Percentiles rank a stretch among this genome's conserved stretches.
These are phyloP conservation scores for Aspergillus terreus DNA, from an alignment of 2,329 filamentous ascomycete species.

Conservation along the genomic window DNA sequence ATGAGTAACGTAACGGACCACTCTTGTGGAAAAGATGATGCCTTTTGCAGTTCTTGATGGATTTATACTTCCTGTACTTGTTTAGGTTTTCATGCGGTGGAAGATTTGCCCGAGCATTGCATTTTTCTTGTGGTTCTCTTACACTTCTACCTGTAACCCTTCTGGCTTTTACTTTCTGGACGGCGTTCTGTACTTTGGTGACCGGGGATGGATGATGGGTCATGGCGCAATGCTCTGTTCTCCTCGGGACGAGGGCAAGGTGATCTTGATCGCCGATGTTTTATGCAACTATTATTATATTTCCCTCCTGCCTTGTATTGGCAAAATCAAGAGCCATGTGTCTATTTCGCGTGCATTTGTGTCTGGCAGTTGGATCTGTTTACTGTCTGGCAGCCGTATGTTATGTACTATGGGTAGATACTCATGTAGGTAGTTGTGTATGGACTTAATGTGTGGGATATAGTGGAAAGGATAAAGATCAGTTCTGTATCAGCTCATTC, in stretches of 20 bases:
- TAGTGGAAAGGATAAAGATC: too few relatives aligned
- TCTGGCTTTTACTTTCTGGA: conserved; percentile 9
- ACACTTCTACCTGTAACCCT: neutral
- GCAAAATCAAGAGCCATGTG: too few relatives aligned
- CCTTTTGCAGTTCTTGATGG: neutral
- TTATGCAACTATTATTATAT: conserved; percentile 2
- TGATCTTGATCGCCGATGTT: conserved; percentile 2
- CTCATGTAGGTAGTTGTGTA: too few relatives aligned
- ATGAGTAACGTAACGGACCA: conserved; percentile 14
- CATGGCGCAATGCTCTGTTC: conserved; percentile 21
- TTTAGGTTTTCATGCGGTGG: neutral
- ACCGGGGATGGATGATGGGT: conserved; percentile 19
- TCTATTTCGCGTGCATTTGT: too few relatives aligned
- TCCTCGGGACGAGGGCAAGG: conserved; percentile 15
- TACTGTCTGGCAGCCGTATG: too few relatives aligned
- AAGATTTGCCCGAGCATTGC: neutral
- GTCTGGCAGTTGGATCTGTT: too few relatives aligned
- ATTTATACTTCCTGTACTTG: neutral
- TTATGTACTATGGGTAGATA: too few relatives aligned
- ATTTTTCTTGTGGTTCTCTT: neutral
- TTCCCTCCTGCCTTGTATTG: neutral
- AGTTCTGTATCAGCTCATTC: too few relatives aligned
- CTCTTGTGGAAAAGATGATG: conserved; percentile 12
- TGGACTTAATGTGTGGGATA: too few relatives aligned
- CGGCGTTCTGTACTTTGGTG: conserved; percentile 22